Conservation (phyloP, 2,329 filamentous ascomycete genomes). For the Corinectria fuckeliana region DNA sequence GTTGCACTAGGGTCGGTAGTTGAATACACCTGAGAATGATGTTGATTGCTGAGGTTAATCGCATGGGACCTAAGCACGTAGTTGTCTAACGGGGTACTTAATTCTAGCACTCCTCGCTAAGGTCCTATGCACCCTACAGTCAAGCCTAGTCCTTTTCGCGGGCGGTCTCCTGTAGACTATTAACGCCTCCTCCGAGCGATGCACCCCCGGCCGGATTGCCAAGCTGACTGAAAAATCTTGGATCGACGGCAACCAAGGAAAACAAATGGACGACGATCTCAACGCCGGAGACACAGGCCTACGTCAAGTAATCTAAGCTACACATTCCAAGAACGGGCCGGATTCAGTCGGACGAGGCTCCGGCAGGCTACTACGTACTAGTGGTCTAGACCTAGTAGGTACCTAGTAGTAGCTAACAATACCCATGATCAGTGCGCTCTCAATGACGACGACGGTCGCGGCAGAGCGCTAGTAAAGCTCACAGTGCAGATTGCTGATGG, state of each 20-base stretch:
- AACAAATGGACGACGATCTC: conserved; percentile 1
- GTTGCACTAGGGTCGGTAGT: no score
- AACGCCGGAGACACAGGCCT: conserved; percentile 5
- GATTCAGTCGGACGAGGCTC: background rate
- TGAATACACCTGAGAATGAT: background rate
- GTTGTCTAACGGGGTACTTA: no score
- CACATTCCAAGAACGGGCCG: conserved; percentile 3
- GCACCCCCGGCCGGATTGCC: background rate
- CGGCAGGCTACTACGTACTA: no score
- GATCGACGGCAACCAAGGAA: background rate
- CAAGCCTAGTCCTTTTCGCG: background rate
- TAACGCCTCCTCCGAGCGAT: background rate
- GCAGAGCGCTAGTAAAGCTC: background rate
- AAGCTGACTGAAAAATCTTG: background rate
- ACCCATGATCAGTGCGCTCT: background rate
- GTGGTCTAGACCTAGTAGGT: no score
- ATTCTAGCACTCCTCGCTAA: background rate
- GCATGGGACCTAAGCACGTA: no score
- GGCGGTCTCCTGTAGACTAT: background rate
- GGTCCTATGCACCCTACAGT: background rate
- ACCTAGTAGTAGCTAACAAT: no score
- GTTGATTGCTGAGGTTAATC: background rate
- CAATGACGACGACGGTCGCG: conserved; percentile 9
- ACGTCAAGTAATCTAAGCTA: conserved; percentile 11
- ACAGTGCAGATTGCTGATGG: conserved; percentile 31